phyloP scores from a whole-genome alignment of 164 flowering plant genomes.

The Vitis cinerea region DNA sequence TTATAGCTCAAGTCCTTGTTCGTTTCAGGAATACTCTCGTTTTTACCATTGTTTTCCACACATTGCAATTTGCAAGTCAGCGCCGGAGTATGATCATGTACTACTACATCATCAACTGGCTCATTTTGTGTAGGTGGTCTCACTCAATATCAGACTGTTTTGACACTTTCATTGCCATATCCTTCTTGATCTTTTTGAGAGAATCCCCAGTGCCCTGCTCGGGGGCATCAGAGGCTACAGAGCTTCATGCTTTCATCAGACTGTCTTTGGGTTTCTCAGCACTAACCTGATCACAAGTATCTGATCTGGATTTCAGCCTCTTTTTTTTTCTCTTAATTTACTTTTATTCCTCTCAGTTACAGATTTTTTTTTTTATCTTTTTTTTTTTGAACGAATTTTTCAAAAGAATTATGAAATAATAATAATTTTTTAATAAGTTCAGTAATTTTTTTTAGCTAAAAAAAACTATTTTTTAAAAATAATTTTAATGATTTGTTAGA shows the following conservation, averaged over 20 bases:
- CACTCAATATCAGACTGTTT: conserved; percentile 12
- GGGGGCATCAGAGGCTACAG: conserved; percentile 1
- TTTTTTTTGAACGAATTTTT: neutral
- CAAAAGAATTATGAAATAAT: too few species aligned
- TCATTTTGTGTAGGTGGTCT: neutral
- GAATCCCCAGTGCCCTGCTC: conserved; percentile 1
- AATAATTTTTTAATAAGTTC: too few species aligned
- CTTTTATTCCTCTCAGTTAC: conserved; percentile 18
- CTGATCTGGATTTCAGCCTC: conserved; percentile 2
- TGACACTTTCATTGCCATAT: neutral
- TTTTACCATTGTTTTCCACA: conserved; percentile 8
- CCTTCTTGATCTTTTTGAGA: conserved; percentile 11
- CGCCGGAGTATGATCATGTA: conserved; percentile 1
- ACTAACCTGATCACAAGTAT: conserved; percentile 2
- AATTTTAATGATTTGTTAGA: too few species aligned
- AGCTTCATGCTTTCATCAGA: conserved; percentile 2
- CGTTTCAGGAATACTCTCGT: conserved; percentile 2
- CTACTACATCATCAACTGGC: conserved; percentile 2
- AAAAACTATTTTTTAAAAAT: too few species aligned
- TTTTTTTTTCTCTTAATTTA: conserved; percentile 14
- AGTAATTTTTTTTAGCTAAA: too few species aligned
- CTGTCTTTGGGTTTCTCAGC: conserved; percentile 13
- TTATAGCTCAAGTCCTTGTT: conserved; percentile 3
- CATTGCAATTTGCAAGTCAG: conserved; percentile 9
- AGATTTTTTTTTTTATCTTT: neutral